phyloP scores from a whole-genome alignment of 257 asterid species.

The Sherardia arvensis region DNA sequence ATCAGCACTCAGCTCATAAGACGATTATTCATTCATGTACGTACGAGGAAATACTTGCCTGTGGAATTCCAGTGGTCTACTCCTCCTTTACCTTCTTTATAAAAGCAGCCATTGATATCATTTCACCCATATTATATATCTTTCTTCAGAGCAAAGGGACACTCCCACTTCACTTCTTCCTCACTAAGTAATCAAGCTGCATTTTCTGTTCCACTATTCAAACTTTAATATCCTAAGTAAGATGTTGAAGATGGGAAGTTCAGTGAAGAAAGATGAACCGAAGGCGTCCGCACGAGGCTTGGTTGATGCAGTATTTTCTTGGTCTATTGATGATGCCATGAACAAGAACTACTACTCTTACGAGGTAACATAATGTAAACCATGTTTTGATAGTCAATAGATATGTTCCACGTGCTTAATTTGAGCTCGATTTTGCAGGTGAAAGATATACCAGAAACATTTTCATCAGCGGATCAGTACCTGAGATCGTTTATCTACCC shows the following conservation, averaged over 20 bases:
- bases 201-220: too few relatives aligned
- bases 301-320: slow-evolving; percentile 33
- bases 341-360: slow-evolving; percentile 38
- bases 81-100: too few relatives aligned
- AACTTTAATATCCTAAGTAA: too few relatives aligned
- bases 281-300: slow-evolving; percentile 1
- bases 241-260: background rate
- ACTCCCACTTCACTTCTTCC: background rate
- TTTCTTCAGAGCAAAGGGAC: too few relatives aligned
- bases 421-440: slow-evolving; percentile 27
- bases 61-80: too few relatives aligned
- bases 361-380: slow-evolving; percentile 23
- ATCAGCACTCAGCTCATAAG: too few relatives aligned
- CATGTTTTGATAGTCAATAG: too few relatives aligned
- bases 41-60: too few relatives aligned
- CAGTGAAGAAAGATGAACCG: slow-evolving; percentile 2
- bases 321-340: slow-evolving; percentile 43
- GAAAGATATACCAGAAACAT: slow-evolving; percentile 29
- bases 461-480: slow-evolving; percentile 32
- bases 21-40: too few relatives aligned
- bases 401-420: background rate
- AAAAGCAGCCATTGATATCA: too few relatives aligned
- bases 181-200: background rate
- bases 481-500: slow-evolving; percentile 38
- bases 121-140: too few relatives aligned